Conservation (phyloP, 2,329 filamentous ascomycete genomes). For the Pseudogymnoascus verrucosus region DNA sequence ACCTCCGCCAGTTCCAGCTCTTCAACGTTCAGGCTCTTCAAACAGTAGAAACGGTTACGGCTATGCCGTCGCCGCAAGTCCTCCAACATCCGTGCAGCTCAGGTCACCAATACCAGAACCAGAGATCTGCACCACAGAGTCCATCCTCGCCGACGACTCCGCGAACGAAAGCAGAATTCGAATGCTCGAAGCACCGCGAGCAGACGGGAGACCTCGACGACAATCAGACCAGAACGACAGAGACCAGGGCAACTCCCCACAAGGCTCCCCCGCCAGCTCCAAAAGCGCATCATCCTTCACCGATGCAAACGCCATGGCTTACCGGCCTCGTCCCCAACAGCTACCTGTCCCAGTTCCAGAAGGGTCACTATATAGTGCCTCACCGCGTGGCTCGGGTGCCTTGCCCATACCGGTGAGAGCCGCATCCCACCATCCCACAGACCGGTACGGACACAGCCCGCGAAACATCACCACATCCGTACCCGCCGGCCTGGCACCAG, state of each 20-base stretch:
- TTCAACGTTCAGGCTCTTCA: neutral
- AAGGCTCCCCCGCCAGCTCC: neutral
- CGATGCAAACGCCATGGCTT: neutral
- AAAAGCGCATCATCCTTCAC: neutral
- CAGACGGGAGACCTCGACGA: neutral
- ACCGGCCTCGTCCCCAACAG: neutral
- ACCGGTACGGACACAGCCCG: neutral
- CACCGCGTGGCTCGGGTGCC: slow-evolving; percentile 2
- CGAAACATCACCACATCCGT: neutral
- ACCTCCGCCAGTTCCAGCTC: neutral
- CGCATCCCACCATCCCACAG: neutral
- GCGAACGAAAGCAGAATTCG: slow-evolving; percentile 2
- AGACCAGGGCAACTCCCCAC: neutral
- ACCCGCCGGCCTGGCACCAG: slow-evolving; percentile 39
- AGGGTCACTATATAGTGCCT: neutral
- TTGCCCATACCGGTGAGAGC: neutral
- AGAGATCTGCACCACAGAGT: slow-evolving; percentile 9
- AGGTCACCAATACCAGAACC: slow-evolving; percentile 8
- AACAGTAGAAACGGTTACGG: neutral
- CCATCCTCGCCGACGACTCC: slow-evolving; percentile 7
- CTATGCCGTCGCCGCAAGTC: neutral
- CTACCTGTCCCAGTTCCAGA: neutral
- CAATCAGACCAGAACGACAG: neutral
- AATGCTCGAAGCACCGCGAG: neutral
- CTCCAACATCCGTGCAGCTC: neutral